Conservation (phyloP, 495 filamentous ascomycete species). For the Tuber microsphaerosporum region DNA sequence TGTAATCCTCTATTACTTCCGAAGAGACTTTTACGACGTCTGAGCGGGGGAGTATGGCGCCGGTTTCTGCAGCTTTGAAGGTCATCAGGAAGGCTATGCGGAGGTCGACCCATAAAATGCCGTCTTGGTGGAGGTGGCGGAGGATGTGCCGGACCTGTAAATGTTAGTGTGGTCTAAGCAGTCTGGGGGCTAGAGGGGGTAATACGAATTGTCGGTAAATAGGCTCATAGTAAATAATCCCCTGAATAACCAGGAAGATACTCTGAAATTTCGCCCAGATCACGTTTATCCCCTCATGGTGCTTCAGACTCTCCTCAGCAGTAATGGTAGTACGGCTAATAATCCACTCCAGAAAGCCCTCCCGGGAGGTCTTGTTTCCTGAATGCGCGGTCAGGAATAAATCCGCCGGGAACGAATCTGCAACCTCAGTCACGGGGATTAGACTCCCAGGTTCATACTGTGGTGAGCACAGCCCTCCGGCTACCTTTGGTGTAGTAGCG, state of each 20-base stretch:
- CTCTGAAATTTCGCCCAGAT: constrained; percentile 72
- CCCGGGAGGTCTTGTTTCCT: constrained; percentile 45
- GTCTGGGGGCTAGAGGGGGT: neutral
- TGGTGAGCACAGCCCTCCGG: constrained; percentile 54
- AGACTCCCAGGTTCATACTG: constrained; percentile 53
- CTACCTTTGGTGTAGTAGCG: constrained; percentile 21
- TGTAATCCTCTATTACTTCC: constrained; percentile 74
- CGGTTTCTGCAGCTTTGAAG: constrained; percentile 29
- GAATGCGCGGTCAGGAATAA: constrained; percentile 1
- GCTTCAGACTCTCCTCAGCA: constrained; percentile 63
- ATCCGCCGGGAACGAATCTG: constrained; percentile 63
- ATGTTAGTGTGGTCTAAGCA: neutral
- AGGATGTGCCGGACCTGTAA: constrained; percentile 51
- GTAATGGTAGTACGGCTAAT: constrained; percentile 62
- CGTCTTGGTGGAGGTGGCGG: constrained; percentile 62
- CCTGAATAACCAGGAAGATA: constrained; percentile 62
- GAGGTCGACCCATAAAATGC: constrained; percentile 72
- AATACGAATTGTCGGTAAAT: constrained; percentile 71
- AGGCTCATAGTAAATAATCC: constrained; percentile 80
- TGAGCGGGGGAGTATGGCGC: constrained; percentile 40
- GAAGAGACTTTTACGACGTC: constrained; percentile 63
- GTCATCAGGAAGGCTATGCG: constrained; percentile 36
- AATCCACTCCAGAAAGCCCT: constrained; percentile 74
- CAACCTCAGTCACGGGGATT: constrained; percentile 57
- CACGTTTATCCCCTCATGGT: constrained; percentile 69